A percentile compares a stretch with the other conserved stretches of the same genome.
phyloP scores from a whole-genome alignment of 345 rosid genomes.

The Ailanthus altissimus region DNA sequence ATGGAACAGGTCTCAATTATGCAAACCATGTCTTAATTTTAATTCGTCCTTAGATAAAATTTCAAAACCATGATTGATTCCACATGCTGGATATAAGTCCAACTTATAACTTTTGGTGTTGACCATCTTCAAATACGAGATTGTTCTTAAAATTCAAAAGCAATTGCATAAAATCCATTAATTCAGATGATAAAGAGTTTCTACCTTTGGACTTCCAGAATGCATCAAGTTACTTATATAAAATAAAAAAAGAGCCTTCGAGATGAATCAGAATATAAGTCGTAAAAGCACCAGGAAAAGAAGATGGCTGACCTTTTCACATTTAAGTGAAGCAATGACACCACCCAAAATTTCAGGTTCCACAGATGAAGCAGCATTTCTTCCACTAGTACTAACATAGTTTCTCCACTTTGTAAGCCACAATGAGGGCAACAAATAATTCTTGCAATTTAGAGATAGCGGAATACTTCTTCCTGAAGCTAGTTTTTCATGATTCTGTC shows the following conservation, averaged over 20 bases:
- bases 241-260: neutral
- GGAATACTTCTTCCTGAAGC: slow-evolving; percentile 66
- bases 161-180: slow-evolving; percentile 5
- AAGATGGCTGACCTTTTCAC: slow-evolving; percentile 66
- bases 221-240: neutral
- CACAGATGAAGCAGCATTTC: slow-evolving; percentile 54
- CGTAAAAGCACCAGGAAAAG: slow-evolving; percentile 10
- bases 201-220: slow-evolving; percentile 5
- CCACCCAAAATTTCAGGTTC: slow-evolving; percentile 73
- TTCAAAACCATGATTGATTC: neutral
- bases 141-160: neutral
- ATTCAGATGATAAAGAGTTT: neutral
- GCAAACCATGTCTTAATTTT: neutral
- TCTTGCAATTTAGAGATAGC: slow-evolving; percentile 51
- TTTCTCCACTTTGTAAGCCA: slow-evolving; percentile 90
- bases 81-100: neutral
- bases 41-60: neutral
- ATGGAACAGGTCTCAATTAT: neutral
- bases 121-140: neutral
- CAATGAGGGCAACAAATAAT: slow-evolving; percentile 75
- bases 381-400: slow-evolving; percentile 69
- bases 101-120: neutral
- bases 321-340: slow-evolving; percentile 62
- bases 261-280: slow-evolving; percentile 22
- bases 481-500: slow-evolving; percentile 86